Base-by-base conservation (phyloP, 2,329 filamentous ascomycete genomes). In the Penicillium sp. region DNA sequence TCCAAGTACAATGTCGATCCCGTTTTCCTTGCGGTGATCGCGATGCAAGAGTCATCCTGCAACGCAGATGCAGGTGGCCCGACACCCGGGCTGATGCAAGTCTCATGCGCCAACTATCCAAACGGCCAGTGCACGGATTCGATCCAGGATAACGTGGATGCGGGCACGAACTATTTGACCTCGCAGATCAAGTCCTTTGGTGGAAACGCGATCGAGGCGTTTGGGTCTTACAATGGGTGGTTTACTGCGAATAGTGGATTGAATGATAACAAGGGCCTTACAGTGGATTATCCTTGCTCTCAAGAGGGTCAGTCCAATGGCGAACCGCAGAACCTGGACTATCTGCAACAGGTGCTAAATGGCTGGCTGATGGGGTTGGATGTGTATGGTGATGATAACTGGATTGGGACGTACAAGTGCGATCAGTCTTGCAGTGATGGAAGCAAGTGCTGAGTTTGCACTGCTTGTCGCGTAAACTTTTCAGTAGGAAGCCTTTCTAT, bases 191-290 rank as follows among this genome's bases (percentile, higher is more conserved):
- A 67, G 16, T 46, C 28, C 1, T 33, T 56, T 20, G 58, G 53
- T 22, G 62, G 63, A 2, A 72, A 73, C 54, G 68, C 66, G 3
- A 57, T 72, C 18, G 48, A 55, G 25, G 69, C 69, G 6, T 63
- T 73, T 30, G 69, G 68, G 14, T 53, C 55, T n/a, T 72, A 71
- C 51, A 71, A 72, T 45, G 69, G 69, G 39, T 73, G 68, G 69
- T 71, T 72, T 54, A 67, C 63, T 22, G 64, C 63, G 2, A 54
- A 53, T 13, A 62, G 56, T 44, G 59, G 57, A n/a, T 50, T 64
- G 33, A 71, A 71, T 50, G 61, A 58, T 13, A 63, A 63, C 28
- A 61, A 57, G 46, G 69, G 67, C 5, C 50, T 72, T 14, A 70
- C 64, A 7, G 46, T 50, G 36, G 49, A 53, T 25, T 67, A 65